phyloP scores from a whole-genome alignment of 805 yeast species.

The Zygoascus tannicola region DNA sequence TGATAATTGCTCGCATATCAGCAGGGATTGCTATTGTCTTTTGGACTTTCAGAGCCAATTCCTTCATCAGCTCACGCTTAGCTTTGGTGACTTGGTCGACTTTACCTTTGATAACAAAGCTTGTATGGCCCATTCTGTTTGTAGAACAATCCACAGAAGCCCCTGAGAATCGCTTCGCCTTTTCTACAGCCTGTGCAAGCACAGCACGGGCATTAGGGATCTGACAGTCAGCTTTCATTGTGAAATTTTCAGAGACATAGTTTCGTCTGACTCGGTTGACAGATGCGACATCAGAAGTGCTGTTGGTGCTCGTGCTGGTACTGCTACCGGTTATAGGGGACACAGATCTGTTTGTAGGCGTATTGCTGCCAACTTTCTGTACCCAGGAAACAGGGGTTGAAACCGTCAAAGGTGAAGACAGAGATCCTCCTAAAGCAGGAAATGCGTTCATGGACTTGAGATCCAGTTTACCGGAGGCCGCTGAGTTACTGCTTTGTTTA shows the following conservation, averaged over 20 bases:
- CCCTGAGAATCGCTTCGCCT: slow-evolving; percentile 48
- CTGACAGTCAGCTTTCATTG: slow-evolving; percentile 62
- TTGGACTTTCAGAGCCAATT: slow-evolving; percentile 64
- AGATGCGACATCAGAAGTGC: slow-evolving; percentile 14
- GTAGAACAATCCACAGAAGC: slow-evolving; percentile 78
- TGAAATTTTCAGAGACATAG: slow-evolving; percentile 68
- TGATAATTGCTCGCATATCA: slow-evolving; percentile 62
- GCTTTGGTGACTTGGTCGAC: slow-evolving; percentile 58
- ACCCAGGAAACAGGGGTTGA: neutral
- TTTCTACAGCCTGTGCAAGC: slow-evolving; percentile 54
- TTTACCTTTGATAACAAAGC: slow-evolving; percentile 73
- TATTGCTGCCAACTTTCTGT: neutral
- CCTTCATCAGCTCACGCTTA: slow-evolving; percentile 64
- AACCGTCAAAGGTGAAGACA: neutral
- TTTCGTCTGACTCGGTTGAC: slow-evolving; percentile 43
- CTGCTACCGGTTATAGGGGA: slow-evolving; percentile 5
- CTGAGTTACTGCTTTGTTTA: neutral
- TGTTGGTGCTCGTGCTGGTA: neutral
- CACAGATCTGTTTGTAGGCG: neutral
- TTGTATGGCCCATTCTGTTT: slow-evolving; percentile 65
- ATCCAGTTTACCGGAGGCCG: neutral
- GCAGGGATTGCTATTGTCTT: slow-evolving; percentile 62
- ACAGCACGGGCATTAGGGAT: slow-evolving; percentile 52
- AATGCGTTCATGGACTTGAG: neutral
- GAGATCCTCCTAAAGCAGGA: neutral